These are phyloP conservation scores for Pseudogymnoascus pannorum DNA, from an alignment of 2,329 filamentous ascomycete genomes.

Conservation along the genomic window DNA sequence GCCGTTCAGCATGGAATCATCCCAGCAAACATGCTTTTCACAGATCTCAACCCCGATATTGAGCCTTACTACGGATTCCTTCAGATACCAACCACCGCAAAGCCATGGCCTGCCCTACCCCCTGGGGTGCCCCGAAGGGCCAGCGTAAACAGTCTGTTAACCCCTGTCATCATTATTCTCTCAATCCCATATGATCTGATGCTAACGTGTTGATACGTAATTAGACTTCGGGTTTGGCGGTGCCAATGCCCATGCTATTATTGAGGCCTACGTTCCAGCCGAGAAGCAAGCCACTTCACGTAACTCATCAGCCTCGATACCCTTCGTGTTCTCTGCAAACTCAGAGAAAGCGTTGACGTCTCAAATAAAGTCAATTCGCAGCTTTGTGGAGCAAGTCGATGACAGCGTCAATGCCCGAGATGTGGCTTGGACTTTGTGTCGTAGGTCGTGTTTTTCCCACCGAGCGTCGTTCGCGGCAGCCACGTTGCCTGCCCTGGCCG, in stretches of 20 bases:
- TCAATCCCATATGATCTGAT: not conserved
- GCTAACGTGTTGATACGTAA: not conserved
- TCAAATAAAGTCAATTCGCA: not conserved
- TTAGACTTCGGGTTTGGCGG: slow-evolving; percentile 36
- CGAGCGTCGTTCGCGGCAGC: slow-evolving; percentile 9
- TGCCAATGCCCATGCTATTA: slow-evolving; percentile 38
- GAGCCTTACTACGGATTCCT: slow-evolving; percentile 12
- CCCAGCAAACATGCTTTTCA: slow-evolving; percentile 25
- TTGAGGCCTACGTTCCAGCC: slow-evolving; percentile 31
- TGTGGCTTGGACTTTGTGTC: not conserved
- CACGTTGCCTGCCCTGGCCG: slow-evolving; percentile 4
- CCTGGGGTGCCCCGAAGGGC: slow-evolving; percentile 18
- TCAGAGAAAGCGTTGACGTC: slow-evolving; percentile 13
- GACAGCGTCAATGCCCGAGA: not conserved
- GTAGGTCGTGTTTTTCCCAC: not conserved
- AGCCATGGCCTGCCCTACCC: slow-evolving; percentile 16
- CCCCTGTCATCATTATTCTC: not conserved
- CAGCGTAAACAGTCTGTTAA: slow-evolving; percentile 15
- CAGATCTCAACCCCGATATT: slow-evolving; percentile 31
- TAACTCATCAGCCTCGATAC: slow-evolving; percentile 8
- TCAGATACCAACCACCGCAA: slow-evolving; percentile 1
- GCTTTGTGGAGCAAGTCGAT: not conserved
- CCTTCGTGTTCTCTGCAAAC: slow-evolving; percentile 18
- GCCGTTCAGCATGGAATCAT: slow-evolving; percentile 27
- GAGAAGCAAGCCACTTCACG: slow-evolving; percentile 32